A percentile compares a stretch with the other conserved stretches of the same genome.
phyloP scores from a whole-genome alignment of 306 rosid species.

The Malus fusca region DNA sequence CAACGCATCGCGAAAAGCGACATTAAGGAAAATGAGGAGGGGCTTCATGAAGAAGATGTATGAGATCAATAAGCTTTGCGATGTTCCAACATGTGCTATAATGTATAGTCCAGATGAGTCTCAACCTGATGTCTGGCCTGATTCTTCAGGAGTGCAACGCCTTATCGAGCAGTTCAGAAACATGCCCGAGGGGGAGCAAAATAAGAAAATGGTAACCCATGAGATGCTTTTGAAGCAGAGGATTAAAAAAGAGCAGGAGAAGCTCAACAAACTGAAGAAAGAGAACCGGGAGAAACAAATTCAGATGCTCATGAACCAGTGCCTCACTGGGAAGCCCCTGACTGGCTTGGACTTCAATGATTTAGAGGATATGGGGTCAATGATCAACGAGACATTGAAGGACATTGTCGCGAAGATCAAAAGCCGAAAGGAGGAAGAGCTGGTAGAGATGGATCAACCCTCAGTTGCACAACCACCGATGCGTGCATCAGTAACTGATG shows the following conservation, averaged over 20 bases:
- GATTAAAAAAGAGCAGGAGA: slow-evolving; percentile 12
- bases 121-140: slow-evolving; percentile 45
- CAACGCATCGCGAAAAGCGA: slow-evolving; percentile 43
- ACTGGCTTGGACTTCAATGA: slow-evolving; percentile 15
- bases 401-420: slow-evolving; percentile 13
- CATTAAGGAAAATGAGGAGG: slow-evolving; percentile 51
- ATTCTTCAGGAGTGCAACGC: slow-evolving; percentile 14
- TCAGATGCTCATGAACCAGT: slow-evolving; percentile 11
- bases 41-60: slow-evolving; percentile 48
- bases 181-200: slow-evolving; percentile 28
- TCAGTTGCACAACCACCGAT: no score
- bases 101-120: slow-evolving; percentile 38
- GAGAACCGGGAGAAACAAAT: slow-evolving; percentile 22
- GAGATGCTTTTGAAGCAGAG: slow-evolving; percentile 22
- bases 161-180: slow-evolving; percentile 19
- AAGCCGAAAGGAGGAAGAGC: background rate
- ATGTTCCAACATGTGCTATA: slow-evolving; percentile 47
- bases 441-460: background rate
- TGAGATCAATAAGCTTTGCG: slow-evolving; percentile 52
- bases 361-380: slow-evolving; percentile 21
- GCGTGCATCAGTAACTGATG: no score
- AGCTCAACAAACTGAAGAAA: slow-evolving; percentile 18
- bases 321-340: slow-evolving; percentile 9
- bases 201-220: slow-evolving; percentile 24
- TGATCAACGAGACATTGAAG: slow-evolving; percentile 21